A percentile compares a stretch with the other conserved stretches of the same genome.
Conservation (phyloP, 139 green algal genomes). For the Chlorella vulgaris region DNA sequence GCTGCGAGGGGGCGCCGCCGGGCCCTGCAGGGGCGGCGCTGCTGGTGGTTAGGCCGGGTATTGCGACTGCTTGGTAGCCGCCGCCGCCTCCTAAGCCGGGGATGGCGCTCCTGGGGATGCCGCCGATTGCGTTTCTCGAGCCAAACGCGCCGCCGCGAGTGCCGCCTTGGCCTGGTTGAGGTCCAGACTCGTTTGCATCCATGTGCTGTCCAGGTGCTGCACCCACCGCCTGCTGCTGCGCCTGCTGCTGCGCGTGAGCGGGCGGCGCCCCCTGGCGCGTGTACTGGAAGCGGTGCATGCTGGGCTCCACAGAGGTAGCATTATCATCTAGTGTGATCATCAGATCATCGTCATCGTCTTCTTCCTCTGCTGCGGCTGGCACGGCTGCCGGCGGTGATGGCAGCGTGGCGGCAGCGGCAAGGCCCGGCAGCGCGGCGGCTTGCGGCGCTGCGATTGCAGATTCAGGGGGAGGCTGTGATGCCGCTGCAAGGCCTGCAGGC, state of each 20-base stretch:
- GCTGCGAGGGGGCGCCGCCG: constrained; percentile 10
- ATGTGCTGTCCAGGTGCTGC: constrained; percentile 8
- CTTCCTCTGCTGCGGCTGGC: constrained; percentile 2
- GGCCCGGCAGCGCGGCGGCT: not conserved
- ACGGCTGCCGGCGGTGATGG: not conserved
- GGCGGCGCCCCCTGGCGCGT: not conserved
- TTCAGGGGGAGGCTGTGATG: too few species aligned
- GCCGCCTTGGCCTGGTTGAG: not conserved
- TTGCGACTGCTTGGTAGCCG: not conserved
- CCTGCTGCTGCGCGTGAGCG: not conserved
- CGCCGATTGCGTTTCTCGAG: constrained; percentile 22
- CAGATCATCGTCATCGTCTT: constrained; percentile 43
- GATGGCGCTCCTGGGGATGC: constrained; percentile 41
- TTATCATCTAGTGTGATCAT: constrained; percentile 54
- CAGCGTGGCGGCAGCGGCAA: not conserved
- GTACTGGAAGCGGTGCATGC: constrained; percentile 28
- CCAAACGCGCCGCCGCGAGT: constrained; percentile 4
- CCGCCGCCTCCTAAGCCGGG: constrained; percentile 22
- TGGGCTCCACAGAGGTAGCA: constrained; percentile 40
- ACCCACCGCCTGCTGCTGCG: constrained; percentile 2
- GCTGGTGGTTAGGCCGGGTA: constrained; percentile 20
- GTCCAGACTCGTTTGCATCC: not conserved
- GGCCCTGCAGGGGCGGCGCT: not conserved
- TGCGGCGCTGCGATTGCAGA: not conserved
- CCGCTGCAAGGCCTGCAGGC: not conserved